These are phyloP conservation scores for Nicotiana noctiflora DNA, from an alignment of 257 asterid species.

Conservation along the genomic window DNA sequence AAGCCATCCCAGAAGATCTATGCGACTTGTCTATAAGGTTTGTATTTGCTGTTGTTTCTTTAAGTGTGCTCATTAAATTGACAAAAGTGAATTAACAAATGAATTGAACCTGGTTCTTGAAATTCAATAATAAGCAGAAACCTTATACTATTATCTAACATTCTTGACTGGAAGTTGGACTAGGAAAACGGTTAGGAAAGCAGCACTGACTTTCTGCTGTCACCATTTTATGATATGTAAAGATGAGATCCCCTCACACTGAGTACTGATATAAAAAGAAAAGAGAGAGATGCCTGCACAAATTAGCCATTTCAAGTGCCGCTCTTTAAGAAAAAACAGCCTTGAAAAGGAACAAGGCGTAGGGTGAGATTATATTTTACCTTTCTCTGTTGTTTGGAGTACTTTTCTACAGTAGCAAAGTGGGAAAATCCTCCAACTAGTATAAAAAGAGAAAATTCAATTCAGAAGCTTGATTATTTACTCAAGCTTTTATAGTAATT, in stretches of 20 bases:
- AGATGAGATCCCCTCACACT: background rate
- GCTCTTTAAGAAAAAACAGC: background rate
- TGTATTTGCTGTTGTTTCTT: background rate
- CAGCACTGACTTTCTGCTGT: background rate
- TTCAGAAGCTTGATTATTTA: background rate
- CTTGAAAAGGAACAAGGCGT: background rate
- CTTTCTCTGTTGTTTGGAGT: background rate
- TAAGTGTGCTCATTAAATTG: background rate
- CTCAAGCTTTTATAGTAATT: background rate
- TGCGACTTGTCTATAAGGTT: slow-evolving; percentile 17
- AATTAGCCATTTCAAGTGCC: background rate
- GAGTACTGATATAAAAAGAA: no score
- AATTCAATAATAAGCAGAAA: background rate
- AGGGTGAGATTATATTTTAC: background rate
- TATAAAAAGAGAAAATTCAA: background rate
- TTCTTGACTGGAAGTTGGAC: background rate
- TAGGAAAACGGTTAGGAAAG: background rate
- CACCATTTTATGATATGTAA: background rate
- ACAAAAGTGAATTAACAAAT: background rate
- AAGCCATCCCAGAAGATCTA: slow-evolving; percentile 14
- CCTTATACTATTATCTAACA: background rate
- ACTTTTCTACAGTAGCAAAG: background rate
- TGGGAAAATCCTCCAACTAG: background rate
- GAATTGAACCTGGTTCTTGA: background rate
- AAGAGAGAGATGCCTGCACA: background rate